Percentiles rank a stretch among this genome's conserved stretches.
Conservation (phyloP, 169 alveolate genomes). For the Eimeria maxima region DNA sequence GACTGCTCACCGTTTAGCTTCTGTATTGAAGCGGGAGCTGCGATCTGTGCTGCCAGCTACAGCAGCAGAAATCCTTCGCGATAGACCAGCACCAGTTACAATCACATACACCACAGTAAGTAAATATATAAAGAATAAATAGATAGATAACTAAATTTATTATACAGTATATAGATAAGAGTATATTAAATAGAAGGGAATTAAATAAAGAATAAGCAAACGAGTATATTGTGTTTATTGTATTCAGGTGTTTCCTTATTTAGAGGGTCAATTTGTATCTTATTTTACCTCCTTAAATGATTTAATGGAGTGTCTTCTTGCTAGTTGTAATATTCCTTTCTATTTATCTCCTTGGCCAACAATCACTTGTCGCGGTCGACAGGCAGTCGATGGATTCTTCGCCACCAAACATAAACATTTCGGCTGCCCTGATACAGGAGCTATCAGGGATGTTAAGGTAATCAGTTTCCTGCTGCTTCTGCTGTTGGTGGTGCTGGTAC, state of each 20-base stretch:
- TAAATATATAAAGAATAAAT: background rate
- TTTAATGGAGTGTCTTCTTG: conserved; percentile 80
- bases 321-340: conserved; percentile 83
- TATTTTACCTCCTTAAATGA: conserved; percentile 42
- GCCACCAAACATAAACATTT: conserved; percentile 51
- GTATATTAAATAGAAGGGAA: no score
- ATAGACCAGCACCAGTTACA: conserved; percentile 70
- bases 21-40: conserved; percentile 66
- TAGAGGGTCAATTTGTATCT: conserved; percentile 63
- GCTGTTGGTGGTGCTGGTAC: background rate
- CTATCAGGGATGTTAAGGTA: conserved; percentile 46
- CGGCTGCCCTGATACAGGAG: conserved; percentile 84
- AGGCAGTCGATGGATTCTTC: conserved; percentile 83
- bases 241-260: conserved; percentile 76
- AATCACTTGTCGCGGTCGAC: conserved; percentile 79
- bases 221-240: background rate
- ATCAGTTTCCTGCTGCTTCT: background rate
- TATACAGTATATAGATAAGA: no score
- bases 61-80: conserved; percentile 62
- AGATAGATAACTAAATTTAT: no score
- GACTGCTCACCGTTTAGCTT: conserved; percentile 75
- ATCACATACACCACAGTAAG: conserved; percentile 77
- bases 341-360: conserved; percentile 80
- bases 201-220: no score
- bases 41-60: conserved; percentile 66